Evolutionary conservation across 768 basidiomycete species (phyloP).

Genomic region (Trametes elegans): DNA sequence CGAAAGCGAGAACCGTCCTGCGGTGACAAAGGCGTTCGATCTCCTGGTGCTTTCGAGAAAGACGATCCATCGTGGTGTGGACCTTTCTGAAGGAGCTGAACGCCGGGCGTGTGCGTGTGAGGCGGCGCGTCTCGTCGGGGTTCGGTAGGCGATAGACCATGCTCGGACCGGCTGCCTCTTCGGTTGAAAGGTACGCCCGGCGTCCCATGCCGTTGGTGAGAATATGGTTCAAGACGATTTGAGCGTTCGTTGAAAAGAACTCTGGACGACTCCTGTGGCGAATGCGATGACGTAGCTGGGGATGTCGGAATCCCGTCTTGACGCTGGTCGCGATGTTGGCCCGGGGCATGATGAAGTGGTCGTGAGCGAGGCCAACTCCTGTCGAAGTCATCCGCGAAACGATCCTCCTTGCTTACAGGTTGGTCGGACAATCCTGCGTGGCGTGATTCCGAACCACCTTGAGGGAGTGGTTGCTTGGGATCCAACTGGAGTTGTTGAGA

Average conservation of each 20-base stretch:
- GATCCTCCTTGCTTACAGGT: conserved; percentile 79
- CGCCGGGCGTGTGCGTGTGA: conserved; percentile 37
- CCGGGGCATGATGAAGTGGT: conserved; percentile 42
- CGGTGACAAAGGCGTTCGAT: conserved; percentile 18
- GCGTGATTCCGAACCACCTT: neutral
- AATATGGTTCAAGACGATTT: conserved; percentile 85
- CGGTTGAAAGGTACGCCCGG: conserved; percentile 34
- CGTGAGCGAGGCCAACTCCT: conserved; percentile 87
- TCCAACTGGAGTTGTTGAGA: conserved; percentile 31
- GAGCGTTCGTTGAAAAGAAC: conserved; percentile 95
- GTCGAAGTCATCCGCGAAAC: conserved; percentile 93
- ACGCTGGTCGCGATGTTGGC: conserved; percentile 39
- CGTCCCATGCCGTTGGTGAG: conserved; percentile 43
- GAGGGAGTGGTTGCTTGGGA: neutral
- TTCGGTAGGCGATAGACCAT: conserved; percentile 38
- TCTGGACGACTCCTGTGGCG: conserved; percentile 59
- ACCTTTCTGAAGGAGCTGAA: conserved; percentile 64
- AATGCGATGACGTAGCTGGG: conserved; percentile 38
- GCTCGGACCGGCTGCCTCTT: conserved; percentile 45
- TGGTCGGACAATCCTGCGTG: conserved; percentile 24
- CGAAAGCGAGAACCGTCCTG: conserved; percentile 18
- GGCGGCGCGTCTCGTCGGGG: conserved; percentile 46
- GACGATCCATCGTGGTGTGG: conserved; percentile 7
- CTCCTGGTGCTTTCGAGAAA: conserved; percentile 20
- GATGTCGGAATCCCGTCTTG: conserved; percentile 33